Conservation (phyloP, 352 stramenopile genomes). For the Pythium angustatum region DNA sequence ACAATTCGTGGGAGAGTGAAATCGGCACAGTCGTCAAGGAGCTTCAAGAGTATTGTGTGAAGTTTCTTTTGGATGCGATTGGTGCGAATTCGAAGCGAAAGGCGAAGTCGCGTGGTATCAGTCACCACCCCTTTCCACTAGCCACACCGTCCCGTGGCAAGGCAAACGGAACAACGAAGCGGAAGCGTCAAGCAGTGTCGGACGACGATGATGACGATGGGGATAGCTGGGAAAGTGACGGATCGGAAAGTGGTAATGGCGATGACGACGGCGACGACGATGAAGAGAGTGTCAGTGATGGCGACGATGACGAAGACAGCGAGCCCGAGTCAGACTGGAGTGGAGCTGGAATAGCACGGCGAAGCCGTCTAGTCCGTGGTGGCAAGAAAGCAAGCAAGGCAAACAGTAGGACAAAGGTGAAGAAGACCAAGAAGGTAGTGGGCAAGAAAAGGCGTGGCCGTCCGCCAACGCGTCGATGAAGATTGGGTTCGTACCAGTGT, state of each 20-base stretch:
- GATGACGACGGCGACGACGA: constrained; percentile 66
- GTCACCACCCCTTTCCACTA: background rate
- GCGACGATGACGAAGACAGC: constrained; percentile 32
- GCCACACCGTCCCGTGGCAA: constrained; percentile 18
- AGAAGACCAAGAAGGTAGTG: constrained; percentile 16
- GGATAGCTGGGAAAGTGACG: constrained; percentile 46
- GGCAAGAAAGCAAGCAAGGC: constrained; percentile 4
- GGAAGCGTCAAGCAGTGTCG: constrained; percentile 43
- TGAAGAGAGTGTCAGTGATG: constrained; percentile 36
- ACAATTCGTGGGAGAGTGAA: constrained; percentile 67
- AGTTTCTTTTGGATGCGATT: constrained; percentile 72
- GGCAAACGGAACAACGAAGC: constrained; percentile 18
- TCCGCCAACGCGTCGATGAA: constrained; percentile 1
- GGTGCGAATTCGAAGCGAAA: constrained; percentile 33
- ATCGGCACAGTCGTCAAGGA: constrained; percentile 65
- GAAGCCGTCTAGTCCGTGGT: constrained; percentile 28
- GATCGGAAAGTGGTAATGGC: constrained; percentile 38
- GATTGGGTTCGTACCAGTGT: background rate
- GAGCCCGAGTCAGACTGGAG: constrained; percentile 48
- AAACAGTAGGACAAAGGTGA: background rate
- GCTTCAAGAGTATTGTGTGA: constrained; percentile 69
- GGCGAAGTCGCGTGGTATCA: constrained; percentile 14
- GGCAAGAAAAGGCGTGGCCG: constrained; percentile 17
- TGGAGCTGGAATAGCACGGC: constrained; percentile 33
- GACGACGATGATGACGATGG: constrained; percentile 50